phyloP scores from a whole-genome alignment of 2,329 filamentous ascomycete genomes.

The Emmonsiellopsis sp. region DNA sequence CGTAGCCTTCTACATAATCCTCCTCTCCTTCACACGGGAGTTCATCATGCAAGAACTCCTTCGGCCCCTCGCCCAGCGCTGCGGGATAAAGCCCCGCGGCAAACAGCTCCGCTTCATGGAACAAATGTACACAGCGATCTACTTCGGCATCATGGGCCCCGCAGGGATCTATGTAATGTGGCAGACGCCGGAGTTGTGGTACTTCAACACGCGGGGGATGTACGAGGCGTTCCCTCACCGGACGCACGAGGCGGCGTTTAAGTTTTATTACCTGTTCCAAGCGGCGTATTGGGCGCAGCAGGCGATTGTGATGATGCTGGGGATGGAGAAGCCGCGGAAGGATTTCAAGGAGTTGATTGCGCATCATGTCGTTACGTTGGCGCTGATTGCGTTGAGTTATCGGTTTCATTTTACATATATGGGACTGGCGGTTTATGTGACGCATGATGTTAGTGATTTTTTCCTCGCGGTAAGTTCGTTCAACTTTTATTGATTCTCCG shows the following conservation, averaged over 20 bases:
- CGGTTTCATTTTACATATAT: slow-evolving; percentile 97
- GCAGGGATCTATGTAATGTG: slow-evolving; percentile 86
- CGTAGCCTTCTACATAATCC: slow-evolving; percentile 77
- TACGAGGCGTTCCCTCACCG: slow-evolving; percentile 80
- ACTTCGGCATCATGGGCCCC: slow-evolving; percentile 75
- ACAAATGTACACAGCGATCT: slow-evolving; percentile 86
- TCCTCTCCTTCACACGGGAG: slow-evolving; percentile 87
- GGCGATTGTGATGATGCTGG: slow-evolving; percentile 74
- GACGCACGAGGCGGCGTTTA: slow-evolving; percentile 71
- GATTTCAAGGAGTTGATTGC: slow-evolving; percentile 89
- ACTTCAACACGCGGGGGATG: slow-evolving; percentile 86
- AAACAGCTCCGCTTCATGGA: slow-evolving; percentile 94
- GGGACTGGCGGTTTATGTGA: slow-evolving; percentile 85
- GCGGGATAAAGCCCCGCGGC: slow-evolving; percentile 58
- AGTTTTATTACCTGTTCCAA: slow-evolving; percentile 93
- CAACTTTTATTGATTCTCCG: not conserved
- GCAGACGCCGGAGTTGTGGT: slow-evolving; percentile 74
- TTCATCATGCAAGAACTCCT: slow-evolving; percentile 91
- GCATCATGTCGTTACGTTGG: slow-evolving; percentile 82
- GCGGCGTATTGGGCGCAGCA: slow-evolving; percentile 95
- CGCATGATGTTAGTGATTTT: slow-evolving; percentile 89
- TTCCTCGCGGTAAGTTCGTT: slow-evolving; percentile 68
- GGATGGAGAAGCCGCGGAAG: slow-evolving; percentile 86
- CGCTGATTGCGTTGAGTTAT: slow-evolving; percentile 78
- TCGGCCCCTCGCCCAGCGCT: slow-evolving; percentile 61